These are phyloP conservation scores for Ensete glaucum DNA, from an alignment of 176 grass and related monocot genomes.

Conservation along the genomic window DNA sequence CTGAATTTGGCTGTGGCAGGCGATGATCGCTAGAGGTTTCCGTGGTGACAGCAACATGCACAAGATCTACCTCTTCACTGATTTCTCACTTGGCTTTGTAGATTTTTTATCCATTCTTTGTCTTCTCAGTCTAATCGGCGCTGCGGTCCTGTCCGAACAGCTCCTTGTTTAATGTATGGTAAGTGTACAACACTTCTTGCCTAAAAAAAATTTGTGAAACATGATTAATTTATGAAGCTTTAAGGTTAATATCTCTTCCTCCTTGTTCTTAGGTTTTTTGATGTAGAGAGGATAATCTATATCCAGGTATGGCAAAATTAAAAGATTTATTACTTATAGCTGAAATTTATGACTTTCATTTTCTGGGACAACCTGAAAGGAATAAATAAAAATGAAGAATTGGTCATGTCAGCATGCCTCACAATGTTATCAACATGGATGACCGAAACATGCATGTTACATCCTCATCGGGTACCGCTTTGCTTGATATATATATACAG, in stretches of 20 bases:
- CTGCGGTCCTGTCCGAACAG: conserved; percentile 55
- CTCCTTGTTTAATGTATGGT: conserved; percentile 22
- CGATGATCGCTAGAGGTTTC: conserved; percentile 92
- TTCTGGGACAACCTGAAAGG: neutral
- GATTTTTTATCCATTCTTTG: conserved; percentile 77
- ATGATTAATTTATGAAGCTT: neutral
- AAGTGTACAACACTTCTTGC: neutral
- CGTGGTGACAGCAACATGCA: conserved; percentile 60
- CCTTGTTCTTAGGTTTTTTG: neutral
- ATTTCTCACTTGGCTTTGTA: conserved; percentile 60
- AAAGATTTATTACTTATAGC: neutral
- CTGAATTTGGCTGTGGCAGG: conserved; percentile 35
- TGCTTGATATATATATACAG: neutral
- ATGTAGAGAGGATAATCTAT: neutral
- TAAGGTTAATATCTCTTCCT: neutral
- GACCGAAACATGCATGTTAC: no score
- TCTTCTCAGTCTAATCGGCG: conserved; percentile 47
- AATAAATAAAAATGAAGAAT: no score
- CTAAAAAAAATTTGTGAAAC: neutral
- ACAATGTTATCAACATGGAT: no score
- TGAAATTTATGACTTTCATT: neutral
- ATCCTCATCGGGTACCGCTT: no score
- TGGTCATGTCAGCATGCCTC: no score
- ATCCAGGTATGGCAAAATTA: neutral
- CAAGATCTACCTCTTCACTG: conserved; percentile 67